These are phyloP conservation scores for Lactifluus subvellereus DNA, from an alignment of 768 basidiomycete genomes.

Conservation along the genomic window DNA sequence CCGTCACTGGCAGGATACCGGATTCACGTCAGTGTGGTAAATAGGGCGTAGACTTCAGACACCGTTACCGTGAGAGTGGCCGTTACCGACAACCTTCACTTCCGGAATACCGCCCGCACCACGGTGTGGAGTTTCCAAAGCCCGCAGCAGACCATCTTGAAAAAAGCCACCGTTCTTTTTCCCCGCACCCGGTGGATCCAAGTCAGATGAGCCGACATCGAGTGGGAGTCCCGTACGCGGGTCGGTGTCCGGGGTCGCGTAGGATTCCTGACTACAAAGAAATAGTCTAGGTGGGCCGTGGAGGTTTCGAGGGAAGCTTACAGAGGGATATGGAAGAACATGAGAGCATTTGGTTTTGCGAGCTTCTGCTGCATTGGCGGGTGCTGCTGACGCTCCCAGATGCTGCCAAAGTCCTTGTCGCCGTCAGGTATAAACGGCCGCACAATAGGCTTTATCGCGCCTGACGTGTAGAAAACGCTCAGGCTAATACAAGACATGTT, in stretches of 20 bases:
- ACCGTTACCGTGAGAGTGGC: slow-evolving; percentile 75
- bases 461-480: slow-evolving; percentile 27
- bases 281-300: background rate
- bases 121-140: slow-evolving; percentile 63
- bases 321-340: slow-evolving; percentile 99
- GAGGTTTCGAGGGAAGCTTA: slow-evolving; percentile 32
- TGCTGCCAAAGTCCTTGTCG: slow-evolving; percentile 56
- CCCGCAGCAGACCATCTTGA: slow-evolving; percentile 68
- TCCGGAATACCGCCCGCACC: slow-evolving; percentile 48
- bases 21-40: slow-evolving; percentile 21
- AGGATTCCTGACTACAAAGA: slow-evolving; percentile 62
- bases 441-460: slow-evolving; percentile 63
- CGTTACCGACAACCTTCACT: slow-evolving; percentile 86
- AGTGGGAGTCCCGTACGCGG: slow-evolving; percentile 53
- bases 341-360: slow-evolving; percentile 91
- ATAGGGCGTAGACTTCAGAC: background rate
- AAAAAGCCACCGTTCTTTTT: slow-evolving; percentile 80
- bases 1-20: slow-evolving; percentile 51
- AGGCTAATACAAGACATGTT: background rate
- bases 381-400: slow-evolving; percentile 66
- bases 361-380: slow-evolving; percentile 49
- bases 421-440: slow-evolving; percentile 82
- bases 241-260: slow-evolving; percentile 60
- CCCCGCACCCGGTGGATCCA: slow-evolving; percentile 56
- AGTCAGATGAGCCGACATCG: slow-evolving; percentile 59